Percentiles rank a stretch among this genome's conserved stretches.
phyloP scores from a whole-genome alignment of 352 stramenopile species.

The Pythium apleroticum region DNA sequence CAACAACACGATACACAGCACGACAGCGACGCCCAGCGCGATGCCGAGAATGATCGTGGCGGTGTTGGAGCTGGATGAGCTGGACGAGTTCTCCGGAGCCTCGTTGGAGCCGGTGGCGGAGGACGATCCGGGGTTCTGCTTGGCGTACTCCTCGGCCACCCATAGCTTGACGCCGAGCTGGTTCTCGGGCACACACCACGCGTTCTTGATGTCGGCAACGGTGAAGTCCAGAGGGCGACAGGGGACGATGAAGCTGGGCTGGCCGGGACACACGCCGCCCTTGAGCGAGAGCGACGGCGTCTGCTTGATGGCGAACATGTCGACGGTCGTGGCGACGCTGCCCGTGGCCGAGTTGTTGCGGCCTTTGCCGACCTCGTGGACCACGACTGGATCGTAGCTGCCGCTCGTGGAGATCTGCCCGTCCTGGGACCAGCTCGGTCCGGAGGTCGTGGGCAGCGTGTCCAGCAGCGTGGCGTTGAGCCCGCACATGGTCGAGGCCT shows the following conservation, averaged over 20 bases:
- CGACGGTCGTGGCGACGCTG: slow-evolving; percentile 1
- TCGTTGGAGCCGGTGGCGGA: neutral
- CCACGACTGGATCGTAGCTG: slow-evolving; percentile 5
- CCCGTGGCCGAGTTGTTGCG: neutral
- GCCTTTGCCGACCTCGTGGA: neutral
- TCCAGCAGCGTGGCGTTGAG: slow-evolving; percentile 4
- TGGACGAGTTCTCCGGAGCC: neutral
- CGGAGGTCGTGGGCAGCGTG: neutral
- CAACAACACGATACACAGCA: slow-evolving; percentile 33
- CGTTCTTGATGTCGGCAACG: neutral
- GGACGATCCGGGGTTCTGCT: slow-evolving; percentile 17
- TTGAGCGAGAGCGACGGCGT: slow-evolving; percentile 4
- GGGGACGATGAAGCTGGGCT: slow-evolving; percentile 22
- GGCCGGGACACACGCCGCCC: slow-evolving; percentile 3
- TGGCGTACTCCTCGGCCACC: slow-evolving; percentile 11
- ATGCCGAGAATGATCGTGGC: neutral
- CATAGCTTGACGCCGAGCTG: slow-evolving; percentile 23
- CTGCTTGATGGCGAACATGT: slow-evolving; percentile 24
- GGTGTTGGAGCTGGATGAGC: slow-evolving; percentile 3
- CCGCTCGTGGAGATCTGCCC: neutral
- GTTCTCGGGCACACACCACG: slow-evolving; percentile 10
- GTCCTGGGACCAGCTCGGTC: slow-evolving; percentile 4
- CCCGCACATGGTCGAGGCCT: slow-evolving; percentile 1
- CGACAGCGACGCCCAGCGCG: slow-evolving; percentile 17
- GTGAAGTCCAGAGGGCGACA: slow-evolving; percentile 10